phyloP scores from a whole-genome alignment of 2,329 filamentous ascomycete species.

The Thelonectria olida region DNA sequence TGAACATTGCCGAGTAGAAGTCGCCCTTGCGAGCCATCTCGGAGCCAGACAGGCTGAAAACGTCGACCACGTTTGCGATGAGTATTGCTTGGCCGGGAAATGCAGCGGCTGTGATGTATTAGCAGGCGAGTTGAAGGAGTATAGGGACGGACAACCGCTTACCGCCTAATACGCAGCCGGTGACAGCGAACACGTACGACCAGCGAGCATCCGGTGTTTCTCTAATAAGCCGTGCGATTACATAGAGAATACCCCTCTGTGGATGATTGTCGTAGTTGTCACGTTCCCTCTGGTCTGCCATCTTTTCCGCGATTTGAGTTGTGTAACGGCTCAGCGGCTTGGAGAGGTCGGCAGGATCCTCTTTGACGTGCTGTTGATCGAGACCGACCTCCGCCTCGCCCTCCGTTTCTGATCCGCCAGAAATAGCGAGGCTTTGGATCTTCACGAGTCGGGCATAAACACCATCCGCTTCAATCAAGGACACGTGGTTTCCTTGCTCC shows the following conservation, averaged over 20 bases:
- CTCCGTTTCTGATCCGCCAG: too few relatives aligned
- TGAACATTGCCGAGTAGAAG: constrained; percentile 60
- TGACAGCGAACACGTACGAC: background rate
- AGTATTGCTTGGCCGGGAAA: constrained; percentile 19
- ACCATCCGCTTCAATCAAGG: constrained; percentile 57
- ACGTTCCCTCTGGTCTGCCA: constrained; percentile 47
- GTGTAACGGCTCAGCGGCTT: constrained; percentile 50
- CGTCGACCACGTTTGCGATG: constrained; percentile 32
- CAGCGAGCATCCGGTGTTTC: constrained; percentile 4
- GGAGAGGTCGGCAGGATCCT: background rate
- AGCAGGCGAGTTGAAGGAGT: background rate
- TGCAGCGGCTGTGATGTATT: constrained; percentile 1
- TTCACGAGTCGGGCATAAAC: constrained; percentile 60
- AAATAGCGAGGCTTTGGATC: constrained; percentile 29
- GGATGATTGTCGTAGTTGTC: constrained; percentile 14
- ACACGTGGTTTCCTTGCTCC: constrained; percentile 63
- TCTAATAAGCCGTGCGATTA: background rate
- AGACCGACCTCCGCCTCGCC: too few relatives aligned
- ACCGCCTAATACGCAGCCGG: constrained; percentile 15
- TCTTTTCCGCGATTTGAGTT: constrained; percentile 54
- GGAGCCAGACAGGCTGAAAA: constrained; percentile 21
- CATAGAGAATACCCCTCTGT: constrained; percentile 5
- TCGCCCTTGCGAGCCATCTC: constrained; percentile 43
- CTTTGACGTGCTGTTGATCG: background rate
- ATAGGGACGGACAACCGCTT: background rate